Base-by-base conservation (phyloP, 2,329 filamentous ascomycete genomes). In the Clonostachys chloroleuca region DNA sequence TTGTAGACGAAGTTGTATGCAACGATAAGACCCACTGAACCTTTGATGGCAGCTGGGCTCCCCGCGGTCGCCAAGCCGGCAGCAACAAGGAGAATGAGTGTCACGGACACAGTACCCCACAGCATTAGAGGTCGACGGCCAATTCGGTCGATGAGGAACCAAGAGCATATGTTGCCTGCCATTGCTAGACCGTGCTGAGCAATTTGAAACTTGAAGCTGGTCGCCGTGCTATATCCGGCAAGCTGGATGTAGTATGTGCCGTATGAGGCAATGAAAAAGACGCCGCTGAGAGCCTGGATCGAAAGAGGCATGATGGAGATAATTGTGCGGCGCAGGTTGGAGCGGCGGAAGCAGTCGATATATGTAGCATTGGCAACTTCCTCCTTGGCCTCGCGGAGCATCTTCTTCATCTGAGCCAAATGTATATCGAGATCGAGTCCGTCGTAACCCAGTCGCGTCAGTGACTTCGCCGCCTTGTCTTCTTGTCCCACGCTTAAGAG, bases 181-280 rank as follows among this genome's bases (percentile, higher is more conserved):
- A 58, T 61, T 20, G 58, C 62, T 16, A 59, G 52, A 2, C 54
- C 55, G 42, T 64, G 60, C 33, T 54, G 59, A 2, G 53, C 59
- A n/a, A 62, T 60, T 44, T 56, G 54, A 9, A 63, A 52, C 13
- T 60, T 63, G 51, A 69, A 72, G 3, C 63, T 62, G 12, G 63
- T 54, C 4, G 54, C 50, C 35, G 62, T 56, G 16, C 57, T 49
- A 18, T 72, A 57, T 33, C 72, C 70, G 2, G 68, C 62, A 44
- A 67, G 66, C 39, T 63, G 57, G 57, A 67, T 70, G 56, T 73
- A 74, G 57, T 69, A 73, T 4, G 67, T 68, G 5, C 63, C 61
- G 52, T 68, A 70, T 18, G 43, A 49, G 6, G 57, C 60, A 41
- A 64, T 59, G 42, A 68, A 54, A 7, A 59, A 58, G 34, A 60